Base-by-base conservation (phyloP, 139 green algal genomes). In the Desmodesmus armatus region DNA sequence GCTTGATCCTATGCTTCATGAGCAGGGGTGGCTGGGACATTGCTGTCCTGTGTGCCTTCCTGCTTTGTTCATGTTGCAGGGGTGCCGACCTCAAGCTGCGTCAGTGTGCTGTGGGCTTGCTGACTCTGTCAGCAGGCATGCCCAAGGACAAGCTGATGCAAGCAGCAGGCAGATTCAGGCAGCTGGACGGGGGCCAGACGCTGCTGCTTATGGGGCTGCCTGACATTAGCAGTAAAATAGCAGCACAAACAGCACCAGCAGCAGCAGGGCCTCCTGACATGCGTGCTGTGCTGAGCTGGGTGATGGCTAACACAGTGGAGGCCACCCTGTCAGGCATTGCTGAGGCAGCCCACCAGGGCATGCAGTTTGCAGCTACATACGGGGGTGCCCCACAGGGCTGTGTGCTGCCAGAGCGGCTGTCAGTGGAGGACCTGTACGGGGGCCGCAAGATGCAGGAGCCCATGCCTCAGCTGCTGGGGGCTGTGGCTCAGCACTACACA, bases 61-160 rank as follows among this genome's bases (percentile, higher is more conserved):
- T n/a, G n/a, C n/a, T n/a, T n/a, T n/a, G n/a, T n/a, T n/a, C n/a
- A n/a, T n/a, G n/a, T n/a, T n/a, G 91, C 89, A 83, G 87, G 23
- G 87, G 87, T 5, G 81, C 82, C 5, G 84, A 91, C 67, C 76
- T 91, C 37, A 62, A 90, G 83, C 85, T 94, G 86, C 82, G 55
- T 35, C 86, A 39, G 21, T 29, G 74, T 13, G 91, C 92, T 0
- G 80, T 79, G 37, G 92, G 88, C 19, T 80, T 95, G 85, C 88
- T 95, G 31, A 95, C 92, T 3, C 78, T 95, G 78, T 88, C 87
- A 2, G 88, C 87, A 5, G 73, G 80, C 55, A 83, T 88, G 44
- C 85, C 72, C 84, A 93, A 92, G 77, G 89, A 94, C 75, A 92
- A 94, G 88, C 63, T 95, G 13, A 94, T 95, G 90, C 91, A 94